Base-by-base conservation (phyloP, 2,329 filamentous ascomycete genomes). In the Beauveria sp. region DNA sequence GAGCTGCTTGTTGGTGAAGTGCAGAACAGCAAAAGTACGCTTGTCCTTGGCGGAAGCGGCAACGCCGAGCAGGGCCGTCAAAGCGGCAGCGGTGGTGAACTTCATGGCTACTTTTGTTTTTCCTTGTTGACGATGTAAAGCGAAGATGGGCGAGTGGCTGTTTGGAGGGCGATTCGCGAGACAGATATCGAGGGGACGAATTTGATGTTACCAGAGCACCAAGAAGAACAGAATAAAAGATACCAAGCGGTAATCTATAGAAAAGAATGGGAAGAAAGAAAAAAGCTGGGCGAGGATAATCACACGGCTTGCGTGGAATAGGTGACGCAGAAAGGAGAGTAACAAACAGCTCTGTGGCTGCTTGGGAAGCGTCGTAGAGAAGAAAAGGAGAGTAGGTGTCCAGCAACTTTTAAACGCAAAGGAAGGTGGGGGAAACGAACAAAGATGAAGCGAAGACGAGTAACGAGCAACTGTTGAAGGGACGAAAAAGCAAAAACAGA, bases 21-120 rank as follows among this genome's bases (percentile, higher is more conserved):
- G 86, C 71, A 90, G 82, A 70, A 90, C 88, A 60, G 87, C 87
- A 67, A 88, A 85, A 49, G 84, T 85, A 61, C 81, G 77, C 55
- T 76, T 69, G 62, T 74, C 70, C 67, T 81, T 79, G 66, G 75
- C 75, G 69, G 77, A 69, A 64, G 67, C 53, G 60, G 65, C 75
- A 40, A 74, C 71, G 64, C 75, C 70, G 54, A 74, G 71, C 42
- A 77, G 65, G 65, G 77, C 77, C 64, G 77, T 72, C 49, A 77
- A 61, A 57, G 71, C 70, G 54, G 71, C 63, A 45, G 66, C 65
- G 50, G 68, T 64, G 57, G 67, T 64, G 62, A 71, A 66, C 69
- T 76, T 77, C 76, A 78, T 78, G 55, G 20, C 69, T 55, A 45
- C 42, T 46, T 14, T 31, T 56, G 56, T 57, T 24, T 6, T 50